Evolutionary conservation across 2,329 filamentous ascomycete species (phyloP), one percentile per base, ranked within the genome.

Genomic region (Penicillium brasilianum): DNA sequence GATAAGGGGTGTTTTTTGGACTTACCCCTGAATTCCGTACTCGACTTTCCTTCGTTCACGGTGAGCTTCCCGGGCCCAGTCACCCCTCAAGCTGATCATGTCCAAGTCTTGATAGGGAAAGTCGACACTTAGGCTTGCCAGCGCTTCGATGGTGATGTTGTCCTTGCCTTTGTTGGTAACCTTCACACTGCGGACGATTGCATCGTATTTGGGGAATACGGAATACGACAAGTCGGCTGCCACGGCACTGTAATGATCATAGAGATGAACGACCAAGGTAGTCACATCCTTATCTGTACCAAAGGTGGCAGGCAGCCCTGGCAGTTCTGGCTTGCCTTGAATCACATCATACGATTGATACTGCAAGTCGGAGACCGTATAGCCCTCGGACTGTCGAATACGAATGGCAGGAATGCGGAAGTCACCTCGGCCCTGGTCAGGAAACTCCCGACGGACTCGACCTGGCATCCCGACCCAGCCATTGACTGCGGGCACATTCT

Each of bases 361-460:
- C 41, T 78, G 78, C 59, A 89, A 82, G 8, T 84, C 82, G 7
- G 83, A 84, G 14, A 90, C 81, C 0, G 85, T 87, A 61, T 85
- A 81, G 32, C 87, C 87, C 16, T 81, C 81, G 1, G 82, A 76
- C 66, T 90, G 86, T 56, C 81, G 80, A 66, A 90, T 86, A 39
- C 85, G 83, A 13, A 89, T 80, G 0, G 87, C 87, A 0, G 87
- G 87, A 2, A 83, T 76, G 3, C 88, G 82, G 64, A 88, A 87
- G 68, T 90, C 87, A 16, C 87, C 87, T 8, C 87, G 82, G 0
- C 87, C 87, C 4, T 87, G 76, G 61, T 90, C 87, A 1, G 87
- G 87, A 57, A 88, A 88, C 69, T 89, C 87, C 30, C 87, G 83
- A 16, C 85, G 82, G 16, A 82, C 71, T 44, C 84, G 85, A 11